Base-by-base conservation (phyloP, 192 early-diverging fungal genomes). In the Mortierella claussenii region DNA sequence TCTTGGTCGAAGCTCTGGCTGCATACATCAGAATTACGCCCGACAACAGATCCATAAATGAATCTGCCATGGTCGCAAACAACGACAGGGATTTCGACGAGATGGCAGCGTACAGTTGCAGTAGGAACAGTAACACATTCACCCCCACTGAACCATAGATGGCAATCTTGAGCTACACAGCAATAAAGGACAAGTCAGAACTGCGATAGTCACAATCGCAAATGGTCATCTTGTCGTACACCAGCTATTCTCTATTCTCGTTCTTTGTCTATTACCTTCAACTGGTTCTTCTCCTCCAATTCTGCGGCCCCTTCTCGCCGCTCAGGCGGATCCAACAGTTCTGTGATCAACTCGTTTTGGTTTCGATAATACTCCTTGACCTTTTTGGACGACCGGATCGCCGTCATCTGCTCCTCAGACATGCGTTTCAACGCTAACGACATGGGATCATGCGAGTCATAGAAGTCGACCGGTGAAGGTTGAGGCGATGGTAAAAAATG, bases 291-390 rank as follows among this genome's bases (percentile, higher is more conserved):
- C 21, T 61, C 60, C 44, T 81, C 71, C 13, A 68, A 49, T 32
- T 86, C 79, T 54, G 85, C 66, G 33, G 50, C 61, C 56, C 60
- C 66, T 64, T 69, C 48, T 43, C 78, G 51, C 21, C 70, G 71
- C 48, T 78, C 73, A 24, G 79, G 60, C 23, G 91, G 87, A 9
- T 82, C 79, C 33, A 96, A 73, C 42, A 94, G 86, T 49, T 86
- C 82, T 49, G 92, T 83, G 69, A 96, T 96, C 42, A 91, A 82
- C 46, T 92, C 87, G 65, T 97, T 95, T 65, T 97, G 95, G 33
- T 83, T 69, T 51, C 89, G 65, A 76, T 97, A 97, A 63, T 94
- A 97, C 24, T 82, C 73, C 34, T 79, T 81, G n/a, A 92, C 68
- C 6, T 85, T 80, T 32, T 82, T 82, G 52, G 76, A 80, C 5